phyloP scores from a whole-genome alignment of 352 stramenopile genomes.

The Phytophthora hybrid region DNA sequence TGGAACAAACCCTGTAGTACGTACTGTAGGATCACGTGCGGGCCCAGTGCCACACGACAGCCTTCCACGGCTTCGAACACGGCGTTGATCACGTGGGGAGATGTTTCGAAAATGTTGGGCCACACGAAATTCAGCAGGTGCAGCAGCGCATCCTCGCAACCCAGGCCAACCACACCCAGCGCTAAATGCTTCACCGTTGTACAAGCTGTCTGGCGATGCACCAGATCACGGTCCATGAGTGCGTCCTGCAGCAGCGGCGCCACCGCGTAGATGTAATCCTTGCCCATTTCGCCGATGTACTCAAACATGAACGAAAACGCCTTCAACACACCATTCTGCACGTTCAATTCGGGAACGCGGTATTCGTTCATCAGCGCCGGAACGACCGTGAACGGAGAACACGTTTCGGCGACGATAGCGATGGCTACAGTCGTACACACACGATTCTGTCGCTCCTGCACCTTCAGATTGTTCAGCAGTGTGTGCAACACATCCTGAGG shows the following conservation, averaged over 20 bases:
- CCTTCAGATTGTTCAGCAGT: slow-evolving; percentile 99
- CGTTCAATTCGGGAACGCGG: slow-evolving; percentile 98
- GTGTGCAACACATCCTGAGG: slow-evolving; percentile 99
- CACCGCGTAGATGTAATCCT: slow-evolving; percentile 99
- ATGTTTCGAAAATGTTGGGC: slow-evolving; percentile 99
- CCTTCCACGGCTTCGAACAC: slow-evolving; percentile 99
- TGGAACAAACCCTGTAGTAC: slow-evolving; percentile 99
- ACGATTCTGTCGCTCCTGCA: slow-evolving; percentile 99
- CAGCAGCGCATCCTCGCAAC: slow-evolving; percentile 98
- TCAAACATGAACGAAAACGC: slow-evolving; percentile 99
- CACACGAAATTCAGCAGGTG: slow-evolving; percentile 99
- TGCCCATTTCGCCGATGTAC: slow-evolving; percentile 99
- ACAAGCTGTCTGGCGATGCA: slow-evolving; percentile 98
- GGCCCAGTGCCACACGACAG: slow-evolving; percentile 95
- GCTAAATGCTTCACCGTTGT: slow-evolving; percentile 98
- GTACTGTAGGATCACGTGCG: slow-evolving; percentile 98
- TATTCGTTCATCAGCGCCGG: slow-evolving; percentile 99
- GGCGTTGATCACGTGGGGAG: slow-evolving; percentile 98
- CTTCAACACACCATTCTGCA: slow-evolving; percentile 99
- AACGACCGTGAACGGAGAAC: slow-evolving; percentile 99
- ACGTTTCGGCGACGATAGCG: slow-evolving; percentile 99
- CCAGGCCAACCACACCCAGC: slow-evolving; percentile 95
- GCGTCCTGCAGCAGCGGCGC: slow-evolving; percentile 98
- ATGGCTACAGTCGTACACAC: slow-evolving; percentile 99
- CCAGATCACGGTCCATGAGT: slow-evolving; percentile 98